Evolutionary conservation across 2,329 filamentous ascomycete species (phyloP), one percentile per base, ranked within the genome.

Genomic region (Fonsecaea pugnacius): DNA sequence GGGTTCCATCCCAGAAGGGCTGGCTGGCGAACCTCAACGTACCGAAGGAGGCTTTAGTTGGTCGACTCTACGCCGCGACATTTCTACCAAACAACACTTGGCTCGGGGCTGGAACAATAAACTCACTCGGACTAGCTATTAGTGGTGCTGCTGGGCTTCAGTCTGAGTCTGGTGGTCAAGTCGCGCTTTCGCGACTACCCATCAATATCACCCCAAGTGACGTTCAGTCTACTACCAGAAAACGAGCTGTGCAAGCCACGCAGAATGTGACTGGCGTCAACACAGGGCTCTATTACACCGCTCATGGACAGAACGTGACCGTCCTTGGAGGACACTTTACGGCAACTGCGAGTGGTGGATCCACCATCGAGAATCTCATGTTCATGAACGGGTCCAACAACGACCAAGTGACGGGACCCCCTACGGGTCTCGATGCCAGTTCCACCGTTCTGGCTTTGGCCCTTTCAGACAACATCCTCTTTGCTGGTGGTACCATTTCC

Each of bases 271-370:
- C 64, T 74, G 75, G 62, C 71, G 88, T 96, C n/a, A 82, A 89
- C 24, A 87, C 90, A 7, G 95, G 92, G 33, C 79, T 88, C 1
- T 96, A 96, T 73, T 92, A 96, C 75, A 85, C 84, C 43, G 82
- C 84, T 16, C 85, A 87, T 67, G 82, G 80, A 64, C 84, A 86
- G 68, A 97, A 97, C 76, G 83, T 96, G 62, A 98, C 95, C 0
- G 85, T 98, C 43, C 82, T 98, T 32, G 95, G 89, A 55, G 95
- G 95, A 1, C 91, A 92, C 72, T 99, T 99, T 75, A 85, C 85
- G 7, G 88, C 91, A 0, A 86, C 82, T 33, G 85, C 85, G 14
- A 84, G 84, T 7, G 85, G 93, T 70, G 91, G 88, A 24, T 87
- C 89, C 3, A 82, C 83, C 4, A 83, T 97, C 65, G 83, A 92